Conservation (phyloP, 805 yeast species). For the Hanseniaspora nectarophila region DNA sequence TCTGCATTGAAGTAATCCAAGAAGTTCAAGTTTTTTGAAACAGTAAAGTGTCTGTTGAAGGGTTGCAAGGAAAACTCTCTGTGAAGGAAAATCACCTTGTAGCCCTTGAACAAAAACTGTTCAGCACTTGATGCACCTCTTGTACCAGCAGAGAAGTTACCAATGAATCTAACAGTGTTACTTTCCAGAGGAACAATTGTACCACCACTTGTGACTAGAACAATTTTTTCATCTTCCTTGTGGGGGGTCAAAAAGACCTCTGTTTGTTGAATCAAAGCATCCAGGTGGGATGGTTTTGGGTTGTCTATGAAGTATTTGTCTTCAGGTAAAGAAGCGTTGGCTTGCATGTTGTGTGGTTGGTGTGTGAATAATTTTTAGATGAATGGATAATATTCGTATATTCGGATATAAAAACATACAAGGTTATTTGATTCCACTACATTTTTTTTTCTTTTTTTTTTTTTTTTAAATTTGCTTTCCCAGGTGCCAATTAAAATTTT, state of each 20-base stretch:
- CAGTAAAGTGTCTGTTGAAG: conserved; percentile 79
- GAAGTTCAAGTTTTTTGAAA: conserved; percentile 64
- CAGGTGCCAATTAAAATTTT: no score
- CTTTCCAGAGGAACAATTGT: conserved; percentile 96
- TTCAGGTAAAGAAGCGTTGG: conserved; percentile 59
- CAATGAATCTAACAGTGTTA: conserved; percentile 92
- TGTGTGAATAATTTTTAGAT: no score
- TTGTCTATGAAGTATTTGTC: conserved; percentile 63
- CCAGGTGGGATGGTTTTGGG: conserved; percentile 61
- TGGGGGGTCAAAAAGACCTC: conserved; percentile 45
- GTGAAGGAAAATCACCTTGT: conserved; percentile 85
- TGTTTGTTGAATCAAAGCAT: conserved; percentile 46
- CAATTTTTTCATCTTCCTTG: conserved; percentile 32
- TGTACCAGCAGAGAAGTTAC: conserved; percentile 94
- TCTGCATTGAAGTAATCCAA: conserved; percentile 65
- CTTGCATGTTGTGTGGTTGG: not conserved
- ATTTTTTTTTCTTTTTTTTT: no score
- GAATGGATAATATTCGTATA: not conserved
- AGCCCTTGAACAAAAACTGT: conserved; percentile 69
- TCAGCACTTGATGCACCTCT: conserved; percentile 96
- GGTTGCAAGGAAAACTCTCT: conserved; percentile 88
- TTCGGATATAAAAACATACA: not conserved
- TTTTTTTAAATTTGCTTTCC: no score
- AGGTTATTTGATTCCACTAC: no score
- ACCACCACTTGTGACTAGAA: conserved; percentile 88